These are phyloP conservation scores for Rubia occidens DNA, from an alignment of 305 asterid genomes.

Conservation along the genomic window DNA sequence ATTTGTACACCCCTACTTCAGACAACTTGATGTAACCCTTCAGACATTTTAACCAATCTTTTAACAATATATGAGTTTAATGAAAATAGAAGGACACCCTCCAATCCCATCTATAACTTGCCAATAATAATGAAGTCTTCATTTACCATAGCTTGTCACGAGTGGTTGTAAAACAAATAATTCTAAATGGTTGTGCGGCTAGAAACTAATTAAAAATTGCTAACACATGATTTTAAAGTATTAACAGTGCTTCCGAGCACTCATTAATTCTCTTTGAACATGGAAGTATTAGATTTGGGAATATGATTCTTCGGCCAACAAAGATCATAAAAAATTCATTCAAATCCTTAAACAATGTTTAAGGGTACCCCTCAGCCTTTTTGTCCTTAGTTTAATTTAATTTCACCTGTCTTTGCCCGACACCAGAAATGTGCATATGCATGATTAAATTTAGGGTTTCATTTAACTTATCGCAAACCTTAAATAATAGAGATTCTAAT, in stretches of 20 bases:
- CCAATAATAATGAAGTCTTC: neutral
- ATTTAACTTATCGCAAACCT: neutral
- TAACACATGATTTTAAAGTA: too few relatives aligned
- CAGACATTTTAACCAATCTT: too few relatives aligned
- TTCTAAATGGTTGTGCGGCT: neutral
- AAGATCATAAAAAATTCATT: neutral
- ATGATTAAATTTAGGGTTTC: neutral
- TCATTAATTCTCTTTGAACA: neutral
- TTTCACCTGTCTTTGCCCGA: neutral
- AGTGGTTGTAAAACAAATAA: neutral
- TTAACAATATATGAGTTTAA: too few relatives aligned
- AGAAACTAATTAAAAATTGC: too few relatives aligned
- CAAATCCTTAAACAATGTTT: neutral
- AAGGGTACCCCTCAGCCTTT: conserved; percentile 2
- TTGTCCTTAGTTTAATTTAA: neutral
- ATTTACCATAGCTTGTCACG: neutral
- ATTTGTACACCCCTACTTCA: too few relatives aligned
- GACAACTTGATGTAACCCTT: too few relatives aligned
- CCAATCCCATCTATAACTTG: too few relatives aligned
- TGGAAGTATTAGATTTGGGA: neutral
- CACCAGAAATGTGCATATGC: neutral
- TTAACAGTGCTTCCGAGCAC: neutral
- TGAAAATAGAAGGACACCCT: too few relatives aligned
- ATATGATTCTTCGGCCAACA: neutral
- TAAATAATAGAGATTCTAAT: neutral